phyloP scores from a whole-genome alignment of 2,329 filamentous ascomycete species.

The Fusarium secorum region DNA sequence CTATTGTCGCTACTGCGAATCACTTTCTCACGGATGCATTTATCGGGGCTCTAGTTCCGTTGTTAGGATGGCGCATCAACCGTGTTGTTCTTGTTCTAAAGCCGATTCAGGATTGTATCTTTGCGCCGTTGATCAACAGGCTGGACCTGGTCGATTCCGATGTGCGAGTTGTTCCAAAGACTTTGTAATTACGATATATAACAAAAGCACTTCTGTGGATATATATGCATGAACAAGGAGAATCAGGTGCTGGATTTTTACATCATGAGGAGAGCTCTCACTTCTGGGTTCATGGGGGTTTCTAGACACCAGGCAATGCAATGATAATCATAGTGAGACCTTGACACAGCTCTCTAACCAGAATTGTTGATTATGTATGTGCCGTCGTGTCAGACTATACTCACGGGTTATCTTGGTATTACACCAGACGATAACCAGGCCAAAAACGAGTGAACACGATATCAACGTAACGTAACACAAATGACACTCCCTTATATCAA shows the following conservation, averaged over 20 bases:
- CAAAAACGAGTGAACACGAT: background rate
- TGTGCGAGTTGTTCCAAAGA: conserved; percentile 28
- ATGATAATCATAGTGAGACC: background rate
- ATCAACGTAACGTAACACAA: background rate
- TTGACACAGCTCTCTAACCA: background rate
- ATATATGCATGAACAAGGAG: too few species aligned
- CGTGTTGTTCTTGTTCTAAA: conserved; percentile 38
- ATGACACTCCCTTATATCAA: background rate
- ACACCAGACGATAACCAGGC: background rate
- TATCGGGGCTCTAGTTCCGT: conserved; percentile 46
- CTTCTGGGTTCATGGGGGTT: background rate
- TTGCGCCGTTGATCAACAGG: conserved; percentile 36
- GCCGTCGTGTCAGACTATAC: accelerated
- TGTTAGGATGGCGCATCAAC: conserved; percentile 48
- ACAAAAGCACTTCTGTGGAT: background rate
- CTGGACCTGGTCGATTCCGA: conserved; percentile 36
- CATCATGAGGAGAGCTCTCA: background rate
- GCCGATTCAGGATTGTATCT: conserved; percentile 42
- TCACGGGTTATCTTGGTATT: too few species aligned
- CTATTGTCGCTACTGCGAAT: conserved; percentile 52
- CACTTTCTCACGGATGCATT: conserved; percentile 50
- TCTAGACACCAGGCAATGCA: background rate
- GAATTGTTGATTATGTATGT: accelerated
- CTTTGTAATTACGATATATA: conserved; percentile 6
- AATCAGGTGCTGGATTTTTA: accelerated